Base-by-base conservation (phyloP, 345 rosid species). In the Conringia planisiliqua region DNA sequence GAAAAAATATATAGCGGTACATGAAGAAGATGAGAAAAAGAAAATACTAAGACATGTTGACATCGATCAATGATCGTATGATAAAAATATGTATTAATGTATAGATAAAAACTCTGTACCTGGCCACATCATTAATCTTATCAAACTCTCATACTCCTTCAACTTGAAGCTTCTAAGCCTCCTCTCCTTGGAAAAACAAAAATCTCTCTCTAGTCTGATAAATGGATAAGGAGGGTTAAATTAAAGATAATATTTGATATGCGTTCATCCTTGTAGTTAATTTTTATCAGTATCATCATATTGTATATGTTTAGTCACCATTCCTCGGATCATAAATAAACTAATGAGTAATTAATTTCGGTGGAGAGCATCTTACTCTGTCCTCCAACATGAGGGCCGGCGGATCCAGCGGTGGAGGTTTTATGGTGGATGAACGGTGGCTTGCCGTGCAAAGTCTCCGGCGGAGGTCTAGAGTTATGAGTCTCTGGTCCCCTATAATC, bases 401-500 rank as follows among this genome's bases (percentile, higher is more conserved):
- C 57, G 18, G 73, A 59, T 40, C 63, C 70, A 72, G 51, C 73
- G n/a, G 63, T 27, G 40, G 78, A 54, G 54, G 74, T 66, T 60
- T 78, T 72, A 54, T 78, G 81, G 70, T 78, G 81, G 70, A 78
- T 78, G 60, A 66, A 46, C 42, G 81, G 81, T 72, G 71, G 42
- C 58, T 74, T 79, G 36, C 75, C 75, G 54, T 73, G 78, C 6
- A 68, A 0, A 72, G 73, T 73, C 38, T 79, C 75, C 6, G 75
- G 75, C 3, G 82, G 71, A 68, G 78, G 82, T 72, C 66, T 73
- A 67, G 82, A 73, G 57, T 68, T 79, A 74, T 79, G 79, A 27
- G 82, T 79, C 67, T 79, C 82, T 7, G 82, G 82, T 14, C 82
- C 82, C n/a, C 71, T 79, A 17, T 79, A 79, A 73, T 79, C 82